A percentile compares a stretch with the other conserved stretches of the same genome.
These are phyloP conservation scores for Suhomyces panamericanus DNA, from an alignment of 1,139 yeast genomes.

Conservation along the genomic window DNA sequence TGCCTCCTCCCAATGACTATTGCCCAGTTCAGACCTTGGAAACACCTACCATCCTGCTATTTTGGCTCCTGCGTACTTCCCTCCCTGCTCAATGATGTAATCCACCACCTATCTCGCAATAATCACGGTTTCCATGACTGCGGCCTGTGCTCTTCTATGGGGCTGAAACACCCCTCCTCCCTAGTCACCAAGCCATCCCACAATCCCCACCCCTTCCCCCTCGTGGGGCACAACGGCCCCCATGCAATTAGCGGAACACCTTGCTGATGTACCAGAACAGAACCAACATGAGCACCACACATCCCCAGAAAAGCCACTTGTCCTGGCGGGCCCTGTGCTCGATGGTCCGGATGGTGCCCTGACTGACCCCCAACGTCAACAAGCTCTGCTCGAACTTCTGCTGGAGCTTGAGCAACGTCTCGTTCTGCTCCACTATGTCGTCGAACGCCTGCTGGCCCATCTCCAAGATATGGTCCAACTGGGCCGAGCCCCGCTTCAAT, in stretches of 20 bases:
- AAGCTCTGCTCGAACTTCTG: slow-evolving; percentile 67
- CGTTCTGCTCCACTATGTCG: slow-evolving; percentile 84
- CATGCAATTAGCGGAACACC: slow-evolving; percentile 39
- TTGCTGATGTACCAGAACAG: slow-evolving; percentile 69
- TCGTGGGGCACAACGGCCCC: neutral
- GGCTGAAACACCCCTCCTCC: neutral
- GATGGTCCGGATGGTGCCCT: slow-evolving; percentile 77
- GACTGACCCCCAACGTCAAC: slow-evolving; percentile 82
- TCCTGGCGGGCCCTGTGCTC: slow-evolving; percentile 88
- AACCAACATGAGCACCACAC: slow-evolving; percentile 61
- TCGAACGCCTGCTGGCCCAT: slow-evolving; percentile 87
- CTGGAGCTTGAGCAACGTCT: slow-evolving; percentile 63
- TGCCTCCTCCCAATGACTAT: no score
- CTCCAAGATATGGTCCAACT: slow-evolving; percentile 84
- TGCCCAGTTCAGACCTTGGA: no score
- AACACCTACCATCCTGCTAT: no score
- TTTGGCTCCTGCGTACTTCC: no score
- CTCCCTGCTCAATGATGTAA: no score
- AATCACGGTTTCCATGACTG: no score
- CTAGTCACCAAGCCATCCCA: neutral
- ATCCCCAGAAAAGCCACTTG: slow-evolving; percentile 83
- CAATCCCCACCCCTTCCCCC: neutral
- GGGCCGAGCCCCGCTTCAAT: slow-evolving; percentile 71
- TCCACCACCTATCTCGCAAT: no score
- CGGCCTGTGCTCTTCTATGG: neutral